Evolutionary conservation across 345 rosid species (phyloP).

Genomic region (Camelina neglecta): DNA sequence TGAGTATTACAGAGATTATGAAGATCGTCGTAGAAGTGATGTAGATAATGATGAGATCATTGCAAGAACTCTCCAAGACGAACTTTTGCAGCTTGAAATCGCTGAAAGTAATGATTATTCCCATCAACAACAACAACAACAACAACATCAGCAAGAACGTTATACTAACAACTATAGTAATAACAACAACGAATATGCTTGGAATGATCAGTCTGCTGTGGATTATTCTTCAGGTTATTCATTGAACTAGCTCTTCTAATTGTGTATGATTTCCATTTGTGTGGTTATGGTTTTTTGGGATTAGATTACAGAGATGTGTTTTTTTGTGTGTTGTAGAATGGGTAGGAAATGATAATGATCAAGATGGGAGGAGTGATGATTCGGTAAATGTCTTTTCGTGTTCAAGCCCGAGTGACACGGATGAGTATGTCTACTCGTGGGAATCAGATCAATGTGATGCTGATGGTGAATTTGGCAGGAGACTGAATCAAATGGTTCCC

Average conservation of each 20-base stretch:
- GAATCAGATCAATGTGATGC: constrained; percentile 63
- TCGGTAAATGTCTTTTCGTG: constrained; percentile 56
- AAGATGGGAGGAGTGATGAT: constrained; percentile 61
- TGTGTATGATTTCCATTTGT: neutral
- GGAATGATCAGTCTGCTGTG: constrained; percentile 52
- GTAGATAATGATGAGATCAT: constrained; percentile 89
- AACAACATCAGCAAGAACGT: constrained; percentile 40
- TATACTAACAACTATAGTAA: constrained; percentile 46
- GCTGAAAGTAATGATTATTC: constrained; percentile 57
- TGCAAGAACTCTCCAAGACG: constrained; percentile 84
- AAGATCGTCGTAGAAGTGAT: constrained; percentile 54
- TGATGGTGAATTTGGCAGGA: constrained; percentile 79
- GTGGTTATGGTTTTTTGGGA: neutral
- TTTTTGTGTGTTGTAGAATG: constrained; percentile 42
- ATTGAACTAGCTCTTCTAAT: constrained; percentile 22
- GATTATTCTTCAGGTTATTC: constrained; percentile 58
- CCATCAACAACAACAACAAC: constrained; percentile 4
- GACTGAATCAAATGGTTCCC: constrained; percentile 78
- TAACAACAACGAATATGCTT: constrained; percentile 42
- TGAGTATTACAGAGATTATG: constrained; percentile 54
- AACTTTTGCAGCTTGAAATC: constrained; percentile 75
- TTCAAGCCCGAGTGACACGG: constrained; percentile 66
- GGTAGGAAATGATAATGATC: constrained; percentile 61
- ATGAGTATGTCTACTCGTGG: constrained; percentile 64
- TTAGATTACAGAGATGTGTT: constrained; percentile 8